phyloP scores from a whole-genome alignment of 1,139 yeast species.

The Saccharomyces hybrid region DNA sequence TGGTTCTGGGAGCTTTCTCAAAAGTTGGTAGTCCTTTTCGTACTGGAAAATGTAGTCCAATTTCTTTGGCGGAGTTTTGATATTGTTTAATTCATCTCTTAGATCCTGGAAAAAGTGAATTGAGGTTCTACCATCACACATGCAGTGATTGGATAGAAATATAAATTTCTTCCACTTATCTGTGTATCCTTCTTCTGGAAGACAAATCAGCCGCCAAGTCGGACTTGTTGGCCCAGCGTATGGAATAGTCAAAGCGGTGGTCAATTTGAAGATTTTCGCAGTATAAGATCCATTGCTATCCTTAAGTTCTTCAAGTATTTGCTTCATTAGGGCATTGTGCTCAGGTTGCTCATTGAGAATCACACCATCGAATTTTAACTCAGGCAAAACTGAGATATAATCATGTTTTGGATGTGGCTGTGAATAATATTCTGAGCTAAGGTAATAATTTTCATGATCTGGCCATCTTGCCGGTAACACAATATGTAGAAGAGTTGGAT shows the following conservation, averaged over 20 bases:
- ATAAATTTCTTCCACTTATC: conserved; percentile 5
- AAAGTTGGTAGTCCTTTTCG: not conserved
- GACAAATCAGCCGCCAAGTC: conserved; percentile 8
- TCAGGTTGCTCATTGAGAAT: not conserved
- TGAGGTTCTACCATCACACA: conserved; percentile 9
- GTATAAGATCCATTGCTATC: conserved; percentile 1
- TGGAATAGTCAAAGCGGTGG: conserved; percentile 4
- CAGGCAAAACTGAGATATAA: conserved; percentile 7
- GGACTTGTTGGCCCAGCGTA: conserved; percentile 6
- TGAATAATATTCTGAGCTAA: conserved; percentile 6
- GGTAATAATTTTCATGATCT: conserved; percentile 5
- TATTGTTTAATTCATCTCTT: conserved; percentile 3
- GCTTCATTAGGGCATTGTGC: not conserved
- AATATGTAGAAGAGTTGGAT: conserved; percentile 8
- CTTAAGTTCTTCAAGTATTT: not conserved
- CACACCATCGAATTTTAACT: conserved; percentile 1
- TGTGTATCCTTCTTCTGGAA: conserved; percentile 2
- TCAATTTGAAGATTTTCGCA: conserved; percentile 2
- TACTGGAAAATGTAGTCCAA: conserved; percentile 2
- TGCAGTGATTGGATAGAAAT: conserved; percentile 9
- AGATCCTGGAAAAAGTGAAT: conserved; percentile 9
- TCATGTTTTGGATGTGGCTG: conserved; percentile 7
- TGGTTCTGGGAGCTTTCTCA: conserved; percentile 5
- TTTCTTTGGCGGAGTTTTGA: not conserved
- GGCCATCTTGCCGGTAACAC: conserved; percentile 5